Conservation (phyloP, 202 grass and related monocot species). For the Bolboschoenoplectus hybrid region DNA sequence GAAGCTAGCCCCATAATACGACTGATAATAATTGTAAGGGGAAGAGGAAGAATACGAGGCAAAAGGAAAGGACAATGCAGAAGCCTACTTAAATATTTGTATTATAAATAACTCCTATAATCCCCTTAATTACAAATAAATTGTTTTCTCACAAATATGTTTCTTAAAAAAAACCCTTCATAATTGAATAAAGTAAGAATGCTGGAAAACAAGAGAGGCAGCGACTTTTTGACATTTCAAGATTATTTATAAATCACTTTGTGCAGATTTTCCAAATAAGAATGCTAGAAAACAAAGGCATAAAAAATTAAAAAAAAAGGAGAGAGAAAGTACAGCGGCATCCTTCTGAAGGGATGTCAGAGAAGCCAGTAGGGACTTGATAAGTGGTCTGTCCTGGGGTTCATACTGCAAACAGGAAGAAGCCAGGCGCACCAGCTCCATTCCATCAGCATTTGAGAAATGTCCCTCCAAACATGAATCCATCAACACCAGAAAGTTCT, state of each 20-base stretch:
- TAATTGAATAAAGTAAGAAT: background rate
- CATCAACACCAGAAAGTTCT: constrained; percentile 71
- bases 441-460: constrained; percentile 79
- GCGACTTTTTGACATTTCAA: constrained; percentile 22
- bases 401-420: constrained; percentile 87
- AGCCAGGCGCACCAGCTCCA: constrained; percentile 69
- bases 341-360: constrained; percentile 83
- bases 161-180: too few relatives aligned
- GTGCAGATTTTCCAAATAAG: constrained; percentile 23
- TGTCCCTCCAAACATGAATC: constrained; percentile 96
- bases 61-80: constrained; percentile 5
- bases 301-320: constrained; percentile 22
- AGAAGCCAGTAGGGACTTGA: constrained; percentile 68
- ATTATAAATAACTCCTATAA: background rate
- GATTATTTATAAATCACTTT: background rate
- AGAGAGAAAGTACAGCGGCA: constrained; percentile 53
- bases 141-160: background rate
- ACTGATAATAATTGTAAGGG: constrained; percentile 27
- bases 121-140: constrained; percentile 11
- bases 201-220: background rate
- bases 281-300: constrained; percentile 4
- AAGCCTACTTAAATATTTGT: constrained; percentile 23
- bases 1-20: constrained; percentile 26
- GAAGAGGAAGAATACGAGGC: background rate
- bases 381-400: constrained; percentile 69